Evolutionary conservation across 148 eudicot genomes (phyloP).

Genomic region (Suaeda aralocaspica): DNA sequence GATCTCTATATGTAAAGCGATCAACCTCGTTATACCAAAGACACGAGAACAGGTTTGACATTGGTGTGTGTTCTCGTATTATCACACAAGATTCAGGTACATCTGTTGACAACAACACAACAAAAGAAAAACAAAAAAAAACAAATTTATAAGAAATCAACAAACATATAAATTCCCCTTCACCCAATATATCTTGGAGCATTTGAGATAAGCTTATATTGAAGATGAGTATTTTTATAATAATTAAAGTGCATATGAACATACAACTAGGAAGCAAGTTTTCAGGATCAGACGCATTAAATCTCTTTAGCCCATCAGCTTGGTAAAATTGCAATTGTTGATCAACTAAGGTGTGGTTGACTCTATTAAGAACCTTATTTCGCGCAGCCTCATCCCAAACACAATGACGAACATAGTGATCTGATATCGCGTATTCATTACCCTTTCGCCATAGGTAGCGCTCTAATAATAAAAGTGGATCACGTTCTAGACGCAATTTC

Average conservation of each 20-base stretch:
- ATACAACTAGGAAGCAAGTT: slow-evolving; percentile 92
- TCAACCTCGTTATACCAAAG: slow-evolving; percentile 99
- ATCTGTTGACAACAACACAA: slow-evolving; percentile 41
- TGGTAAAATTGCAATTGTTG: slow-evolving; percentile 88
- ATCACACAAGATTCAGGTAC: slow-evolving; percentile 97
- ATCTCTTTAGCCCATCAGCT: slow-evolving; percentile 88
- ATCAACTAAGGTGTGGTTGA: slow-evolving; percentile 75
- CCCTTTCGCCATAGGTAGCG: slow-evolving; percentile 89
- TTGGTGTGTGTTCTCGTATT: slow-evolving; percentile 95
- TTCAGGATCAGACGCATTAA: slow-evolving; percentile 68
- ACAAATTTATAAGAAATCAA: neutral
- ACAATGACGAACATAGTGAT: slow-evolving; percentile 98
- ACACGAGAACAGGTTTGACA: slow-evolving; percentile 97
- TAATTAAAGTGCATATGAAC: slow-evolving; percentile 23
- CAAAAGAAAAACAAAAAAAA: neutral
- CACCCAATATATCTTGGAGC: slow-evolving; percentile 4
- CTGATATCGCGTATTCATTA: slow-evolving; percentile 83
- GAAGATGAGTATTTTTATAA: neutral
- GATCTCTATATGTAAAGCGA: slow-evolving; percentile 92
- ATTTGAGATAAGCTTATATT: neutral
- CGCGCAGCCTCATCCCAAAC: slow-evolving; percentile 97
- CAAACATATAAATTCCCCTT: neutral
- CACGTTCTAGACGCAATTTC: slow-evolving; percentile 85
- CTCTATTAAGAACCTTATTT: slow-evolving; percentile 91
- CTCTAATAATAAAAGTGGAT: slow-evolving; percentile 83